Conservation (phyloP, 2,329 filamentous ascomycete species). For the Trichophyton equinum region DNA sequence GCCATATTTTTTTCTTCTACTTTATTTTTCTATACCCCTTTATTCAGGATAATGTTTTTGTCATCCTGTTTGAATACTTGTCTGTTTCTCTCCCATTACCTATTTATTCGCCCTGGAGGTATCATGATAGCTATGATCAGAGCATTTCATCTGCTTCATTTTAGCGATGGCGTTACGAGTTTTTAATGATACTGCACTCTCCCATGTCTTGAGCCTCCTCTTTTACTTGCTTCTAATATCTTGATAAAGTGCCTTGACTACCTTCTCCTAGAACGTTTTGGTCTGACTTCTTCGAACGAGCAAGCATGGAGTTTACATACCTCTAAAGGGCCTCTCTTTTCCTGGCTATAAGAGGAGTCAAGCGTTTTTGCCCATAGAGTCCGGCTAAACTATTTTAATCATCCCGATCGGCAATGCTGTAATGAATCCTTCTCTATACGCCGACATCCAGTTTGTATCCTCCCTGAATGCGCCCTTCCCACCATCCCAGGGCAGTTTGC, state of each 20-base stretch:
- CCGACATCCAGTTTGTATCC: no score
- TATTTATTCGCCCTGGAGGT: background rate
- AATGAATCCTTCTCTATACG: no score
- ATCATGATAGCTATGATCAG: background rate
- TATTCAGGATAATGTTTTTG: background rate
- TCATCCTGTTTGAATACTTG: background rate
- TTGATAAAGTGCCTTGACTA: background rate
- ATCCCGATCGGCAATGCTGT: no score
- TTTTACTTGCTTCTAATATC: background rate
- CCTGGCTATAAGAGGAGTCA: background rate
- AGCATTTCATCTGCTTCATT: constrained; percentile 1
- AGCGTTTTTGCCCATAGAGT: no score
- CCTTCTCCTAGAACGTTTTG: background rate
- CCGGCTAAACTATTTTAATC: no score
- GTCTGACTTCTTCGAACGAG: background rate
- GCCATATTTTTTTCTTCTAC: background rate
- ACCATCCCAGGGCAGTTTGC: no score
- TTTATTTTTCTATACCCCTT: background rate
- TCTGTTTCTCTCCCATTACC: background rate
- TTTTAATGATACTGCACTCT: background rate
- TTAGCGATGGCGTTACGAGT: constrained; percentile 12
- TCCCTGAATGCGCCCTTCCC: no score
- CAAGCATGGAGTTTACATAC: background rate
- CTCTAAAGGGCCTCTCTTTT: background rate
- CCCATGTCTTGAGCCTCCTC: background rate